Conservation (phyloP, 352 stramenopile genomes). For the Pythium guiyangense region DNA sequence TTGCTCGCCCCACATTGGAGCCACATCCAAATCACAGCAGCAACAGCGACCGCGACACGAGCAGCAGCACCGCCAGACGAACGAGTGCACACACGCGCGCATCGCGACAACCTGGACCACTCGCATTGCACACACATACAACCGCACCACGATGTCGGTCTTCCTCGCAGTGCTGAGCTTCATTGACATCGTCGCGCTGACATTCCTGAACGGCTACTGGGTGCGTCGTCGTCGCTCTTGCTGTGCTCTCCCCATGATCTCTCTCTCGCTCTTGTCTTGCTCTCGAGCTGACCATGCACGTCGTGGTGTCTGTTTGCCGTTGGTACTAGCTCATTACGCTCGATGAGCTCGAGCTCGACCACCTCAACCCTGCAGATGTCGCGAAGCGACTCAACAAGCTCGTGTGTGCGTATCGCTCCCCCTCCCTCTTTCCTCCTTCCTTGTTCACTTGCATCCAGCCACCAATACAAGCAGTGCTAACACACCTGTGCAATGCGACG, state of each 20-base stretch:
- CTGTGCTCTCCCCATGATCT: background rate
- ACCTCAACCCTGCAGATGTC: slow-evolving; percentile 84
- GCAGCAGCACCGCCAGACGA: background rate
- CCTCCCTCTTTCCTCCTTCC: no score
- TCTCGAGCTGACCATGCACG: background rate
- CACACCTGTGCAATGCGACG: background rate
- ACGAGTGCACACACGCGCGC: background rate
- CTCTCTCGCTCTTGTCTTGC: background rate
- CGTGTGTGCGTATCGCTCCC: slow-evolving; percentile 42
- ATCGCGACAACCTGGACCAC: background rate
- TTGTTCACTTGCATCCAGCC: background rate
- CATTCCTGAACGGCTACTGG: slow-evolving; percentile 87
- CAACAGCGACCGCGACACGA: background rate
- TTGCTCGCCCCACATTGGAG: background rate
- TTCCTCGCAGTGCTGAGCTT: slow-evolving; percentile 77
- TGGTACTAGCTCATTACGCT: slow-evolving; percentile 66
- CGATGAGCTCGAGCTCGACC: slow-evolving; percentile 83
- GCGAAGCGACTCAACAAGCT: slow-evolving; percentile 82
- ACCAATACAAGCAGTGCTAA: background rate
- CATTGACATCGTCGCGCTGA: slow-evolving; percentile 80
- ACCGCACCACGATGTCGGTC: slow-evolving; percentile 55
- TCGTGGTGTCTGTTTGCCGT: background rate
- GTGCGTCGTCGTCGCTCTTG: slow-evolving; percentile 28
- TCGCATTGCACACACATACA: background rate
- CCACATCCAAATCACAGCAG: background rate